Conservation (phyloP, 257 asterid species). For the Mentha longifolia region DNA sequence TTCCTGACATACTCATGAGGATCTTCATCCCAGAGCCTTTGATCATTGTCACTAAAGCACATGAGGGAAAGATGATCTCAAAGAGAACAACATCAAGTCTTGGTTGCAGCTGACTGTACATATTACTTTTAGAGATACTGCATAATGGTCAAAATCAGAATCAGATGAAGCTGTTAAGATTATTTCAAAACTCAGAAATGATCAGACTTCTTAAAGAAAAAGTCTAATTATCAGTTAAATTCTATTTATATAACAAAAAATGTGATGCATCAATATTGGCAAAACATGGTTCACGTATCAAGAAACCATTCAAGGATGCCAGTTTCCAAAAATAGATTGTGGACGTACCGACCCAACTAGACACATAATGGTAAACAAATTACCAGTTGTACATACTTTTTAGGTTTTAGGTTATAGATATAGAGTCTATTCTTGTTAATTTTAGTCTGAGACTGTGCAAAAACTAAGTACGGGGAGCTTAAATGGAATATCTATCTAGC, state of each 20-base stretch:
- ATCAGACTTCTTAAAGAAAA: too few relatives aligned
- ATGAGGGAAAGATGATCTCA: constrained; percentile 95
- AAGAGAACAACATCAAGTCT: constrained; percentile 83
- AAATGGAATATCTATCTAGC: constrained; percentile 4
- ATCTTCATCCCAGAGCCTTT: constrained; percentile 97
- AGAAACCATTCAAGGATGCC: not conserved
- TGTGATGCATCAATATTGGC: not conserved
- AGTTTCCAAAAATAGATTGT: not conserved
- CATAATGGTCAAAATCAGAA: constrained; percentile 37
- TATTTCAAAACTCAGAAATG: too few relatives aligned
- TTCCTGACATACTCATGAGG: constrained; percentile 99
- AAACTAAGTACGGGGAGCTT: not conserved
- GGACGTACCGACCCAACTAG: not conserved
- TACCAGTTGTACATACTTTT: not conserved
- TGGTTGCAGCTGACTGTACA: constrained; percentile 91
- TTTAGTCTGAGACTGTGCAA: not conserved
- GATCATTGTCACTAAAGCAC: constrained; percentile 97
- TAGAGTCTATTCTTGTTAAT: not conserved
- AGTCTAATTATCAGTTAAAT: too few relatives aligned
- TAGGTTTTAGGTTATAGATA: not conserved
- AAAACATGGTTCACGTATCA: too few relatives aligned
- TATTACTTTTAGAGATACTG: constrained; percentile 85
- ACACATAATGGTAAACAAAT: not conserved
- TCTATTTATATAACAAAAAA: too few relatives aligned
- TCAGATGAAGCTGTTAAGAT: constrained; percentile 25